Base-by-base conservation (phyloP, 148 eudicot species). In the Camellia japonica region DNA sequence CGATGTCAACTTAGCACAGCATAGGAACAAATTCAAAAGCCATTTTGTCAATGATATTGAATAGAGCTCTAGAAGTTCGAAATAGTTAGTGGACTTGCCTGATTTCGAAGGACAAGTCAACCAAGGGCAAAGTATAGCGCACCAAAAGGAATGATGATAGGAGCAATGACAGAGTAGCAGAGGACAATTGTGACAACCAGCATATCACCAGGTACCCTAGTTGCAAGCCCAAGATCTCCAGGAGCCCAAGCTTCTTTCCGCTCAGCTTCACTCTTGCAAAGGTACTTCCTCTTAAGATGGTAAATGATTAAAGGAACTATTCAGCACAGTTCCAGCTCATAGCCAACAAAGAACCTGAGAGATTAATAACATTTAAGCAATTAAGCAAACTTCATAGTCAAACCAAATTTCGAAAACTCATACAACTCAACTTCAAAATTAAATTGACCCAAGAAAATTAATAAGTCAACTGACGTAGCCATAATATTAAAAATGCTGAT, bases 201-300 rank as follows among this genome's bases (percentile, higher is more conserved):
- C 93, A 95, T 81, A 87, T 95, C 99, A 63, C 73, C 51, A 4
- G 97, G 99, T 79, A 93, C 77, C 83, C 92, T 87, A 20, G 97
- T 93, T 16, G 90, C 93, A 16, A 85, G 92, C 41, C 87, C 85
- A 23, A 95, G 87, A 84, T 88, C 97, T 52, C 94, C 94, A 12
- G 98, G 93, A 76, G 85, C 82, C 99, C 99, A 95, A 66, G 97
- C 99, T 80, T 90, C 97, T 86, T 85, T 91, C 64, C 87, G 55
- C 15, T 95, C 99, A 30, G 84, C 89, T 72, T 95, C 97, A 13
- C 97, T 90, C 83, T 93, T 94, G 80, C 98, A 94, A 2, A 92
- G 74, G 62, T 86, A 92, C 84, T 87, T 94, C 84, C 78, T 90
- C 86, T 96, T 96, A n/a, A 93, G 66, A 83, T 91, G 95, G 85